These are phyloP conservation scores for Alternaria hordeiaustralica DNA, from an alignment of 2,329 filamentous ascomycete genomes.

Conservation along the genomic window DNA sequence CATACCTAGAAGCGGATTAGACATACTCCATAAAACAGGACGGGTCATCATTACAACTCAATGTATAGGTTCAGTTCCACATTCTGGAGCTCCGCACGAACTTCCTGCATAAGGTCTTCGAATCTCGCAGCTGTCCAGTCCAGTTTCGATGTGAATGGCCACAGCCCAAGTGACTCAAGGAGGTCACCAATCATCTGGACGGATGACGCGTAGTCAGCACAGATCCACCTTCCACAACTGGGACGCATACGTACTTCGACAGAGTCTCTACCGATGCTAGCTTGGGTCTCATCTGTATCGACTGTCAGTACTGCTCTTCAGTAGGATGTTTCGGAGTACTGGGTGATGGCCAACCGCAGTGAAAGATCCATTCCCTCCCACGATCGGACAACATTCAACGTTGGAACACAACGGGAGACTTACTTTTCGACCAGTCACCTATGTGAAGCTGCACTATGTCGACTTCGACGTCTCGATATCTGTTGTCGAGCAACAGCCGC, in stretches of 20 bases:
- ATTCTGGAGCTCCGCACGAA: conserved; percentile 39
- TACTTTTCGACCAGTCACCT: conserved; percentile 48
- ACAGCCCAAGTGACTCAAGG: conserved; percentile 46
- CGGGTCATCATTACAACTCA: conserved; percentile 35
- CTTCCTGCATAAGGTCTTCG: conserved; percentile 34
- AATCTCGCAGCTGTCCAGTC: conserved; percentile 42
- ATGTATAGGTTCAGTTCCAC: conserved; percentile 45
- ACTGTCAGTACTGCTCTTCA: conserved; percentile 3
- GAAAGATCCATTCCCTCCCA: background rate
- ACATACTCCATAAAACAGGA: background rate
- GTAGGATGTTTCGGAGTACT: background rate
- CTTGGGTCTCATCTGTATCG: conserved; percentile 36
- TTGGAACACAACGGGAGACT: background rate
- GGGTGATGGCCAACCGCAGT: background rate
- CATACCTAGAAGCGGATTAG: conserved; percentile 31
- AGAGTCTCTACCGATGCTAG: conserved; percentile 38
- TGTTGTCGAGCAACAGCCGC: conserved; percentile 37
- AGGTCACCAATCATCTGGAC: conserved; percentile 41
- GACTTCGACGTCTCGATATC: conserved; percentile 40
- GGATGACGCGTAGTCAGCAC: background rate
- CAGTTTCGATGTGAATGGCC: conserved; percentile 44
- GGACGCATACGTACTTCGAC: conserved; percentile 12
- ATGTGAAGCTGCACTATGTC: conserved; percentile 44
- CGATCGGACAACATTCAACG: background rate
- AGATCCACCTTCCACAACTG: background rate